Base-by-base conservation (phyloP, 1,284 basidiomycete genomes). In the Ustilago cynodontis region DNA sequence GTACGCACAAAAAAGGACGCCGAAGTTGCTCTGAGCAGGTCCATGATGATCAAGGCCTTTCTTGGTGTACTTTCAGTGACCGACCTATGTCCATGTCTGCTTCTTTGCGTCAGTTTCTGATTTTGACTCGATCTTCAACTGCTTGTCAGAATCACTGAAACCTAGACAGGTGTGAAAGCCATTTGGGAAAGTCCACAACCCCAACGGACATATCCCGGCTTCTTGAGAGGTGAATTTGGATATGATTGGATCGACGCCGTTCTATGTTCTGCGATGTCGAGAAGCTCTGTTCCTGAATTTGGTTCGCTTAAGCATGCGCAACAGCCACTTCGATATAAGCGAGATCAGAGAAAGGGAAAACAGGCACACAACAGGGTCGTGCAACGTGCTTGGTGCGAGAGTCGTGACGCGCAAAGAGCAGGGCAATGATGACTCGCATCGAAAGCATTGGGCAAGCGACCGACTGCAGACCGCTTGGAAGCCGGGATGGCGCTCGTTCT, bases 241-340 rank as follows among this genome's bases (percentile, higher is more conserved):
- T 14, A 39, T 47, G 53, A 59, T 57, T n/a, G 49, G 49, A 18
- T 26, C 45, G 26, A 51, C 26, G 26, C 2, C 6, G 43, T 4
- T n/a, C 18, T n/a, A n/a, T n/a, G 5, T 45, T 45, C 43, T 8
- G 43, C 22, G 43, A 20, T 45, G 43, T 45, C 43, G 22, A 45
- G 43, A 45, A 45, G 39, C 24, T 33, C 18, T 52, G 59, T 39
- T 43, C 49, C 59, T 52, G 55, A 57, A 45, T 22, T 29, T 28
- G 24, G 37, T 26, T 45, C 55, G 55, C 55, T 43, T 28, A 45
- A n/a, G 41, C 41, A 45, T 57, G 13, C 18, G 9, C 26, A 43
- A n/a, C 24, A 43, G 26, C 39, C 55, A 57, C 26, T 18, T 14
- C 22, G 26, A 33, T 18, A 10, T n/a, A 43, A 57, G 55, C 55